Conservation (phyloP, 495 filamentous ascomycete species). For the Neurospora sp. region DNA sequence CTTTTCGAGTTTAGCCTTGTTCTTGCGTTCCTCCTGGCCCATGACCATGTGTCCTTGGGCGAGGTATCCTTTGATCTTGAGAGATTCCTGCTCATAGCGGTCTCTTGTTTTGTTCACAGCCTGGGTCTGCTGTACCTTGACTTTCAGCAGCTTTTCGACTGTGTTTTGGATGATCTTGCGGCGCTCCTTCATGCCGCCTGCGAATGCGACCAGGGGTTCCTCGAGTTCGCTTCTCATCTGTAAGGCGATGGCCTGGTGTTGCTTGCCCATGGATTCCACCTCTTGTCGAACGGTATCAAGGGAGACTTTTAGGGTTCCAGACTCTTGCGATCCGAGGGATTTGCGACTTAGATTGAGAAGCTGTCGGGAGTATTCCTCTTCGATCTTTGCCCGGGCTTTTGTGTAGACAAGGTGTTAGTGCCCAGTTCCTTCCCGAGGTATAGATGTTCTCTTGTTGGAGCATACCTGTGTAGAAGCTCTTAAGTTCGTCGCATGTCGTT, state of each 20-base stretch:
- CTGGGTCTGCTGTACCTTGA: slow-evolving; percentile 84
- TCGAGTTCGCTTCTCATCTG: slow-evolving; percentile 99
- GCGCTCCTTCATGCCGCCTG: slow-evolving; percentile 87
- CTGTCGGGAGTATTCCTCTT: slow-evolving; percentile 96
- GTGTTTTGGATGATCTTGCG: slow-evolving; percentile 90
- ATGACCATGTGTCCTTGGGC: slow-evolving; percentile 99
- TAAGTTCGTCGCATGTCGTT: slow-evolving; percentile 88
- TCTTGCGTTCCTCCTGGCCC: slow-evolving; percentile 98
- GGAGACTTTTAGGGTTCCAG: slow-evolving; percentile 70
- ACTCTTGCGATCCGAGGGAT: slow-evolving; percentile 78
- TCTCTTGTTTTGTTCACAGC: slow-evolving; percentile 92
- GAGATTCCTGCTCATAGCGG: slow-evolving; percentile 90
- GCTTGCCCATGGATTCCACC: slow-evolving; percentile 88
- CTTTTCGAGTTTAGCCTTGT: slow-evolving; percentile 98
- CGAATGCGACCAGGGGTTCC: slow-evolving; percentile 84
- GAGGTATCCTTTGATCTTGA: slow-evolving; percentile 96
- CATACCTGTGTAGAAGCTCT: slow-evolving; percentile 79
- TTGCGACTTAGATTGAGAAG: slow-evolving; percentile 79
- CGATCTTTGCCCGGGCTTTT: slow-evolving; percentile 78
- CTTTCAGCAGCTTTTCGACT: slow-evolving; percentile 87
- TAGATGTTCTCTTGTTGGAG: not conserved
- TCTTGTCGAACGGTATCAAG: slow-evolving; percentile 82
- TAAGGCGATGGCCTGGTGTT: slow-evolving; percentile 75
- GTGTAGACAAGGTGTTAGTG: slow-evolving; percentile 2
- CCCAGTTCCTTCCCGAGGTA: not conserved